These are phyloP conservation scores for Debaryomyces castellii DNA, from an alignment of 805 yeast genomes.

Conservation along the genomic window DNA sequence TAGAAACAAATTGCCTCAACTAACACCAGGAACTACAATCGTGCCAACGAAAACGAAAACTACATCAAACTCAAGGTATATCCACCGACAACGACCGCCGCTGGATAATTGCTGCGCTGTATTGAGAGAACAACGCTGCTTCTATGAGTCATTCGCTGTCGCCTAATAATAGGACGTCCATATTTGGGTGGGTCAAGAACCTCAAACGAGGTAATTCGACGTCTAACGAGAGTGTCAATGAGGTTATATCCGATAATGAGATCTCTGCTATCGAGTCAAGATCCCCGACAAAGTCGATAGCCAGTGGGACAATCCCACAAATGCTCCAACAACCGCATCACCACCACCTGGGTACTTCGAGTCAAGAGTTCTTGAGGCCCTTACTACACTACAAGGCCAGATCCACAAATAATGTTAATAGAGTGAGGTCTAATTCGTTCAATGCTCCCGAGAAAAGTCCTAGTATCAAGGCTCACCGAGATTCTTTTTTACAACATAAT, in stretches of 20 bases:
- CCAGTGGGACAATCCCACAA: slow-evolving; percentile 1
- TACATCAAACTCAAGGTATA: not conserved
- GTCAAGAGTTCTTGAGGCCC: slow-evolving; percentile 41
- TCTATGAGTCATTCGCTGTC: slow-evolving; percentile 38
- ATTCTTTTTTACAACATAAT: slow-evolving; percentile 47
- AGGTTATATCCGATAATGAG: slow-evolving; percentile 20
- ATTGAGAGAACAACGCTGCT: not conserved
- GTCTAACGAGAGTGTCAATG: slow-evolving; percentile 40
- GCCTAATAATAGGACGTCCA: slow-evolving; percentile 37
- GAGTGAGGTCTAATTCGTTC: slow-evolving; percentile 38
- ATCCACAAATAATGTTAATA: slow-evolving; percentile 46
- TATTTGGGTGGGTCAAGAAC: slow-evolving; percentile 47
- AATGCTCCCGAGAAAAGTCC: slow-evolving; percentile 27
- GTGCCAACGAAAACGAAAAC: not conserved
- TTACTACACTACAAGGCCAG: slow-evolving; percentile 50
- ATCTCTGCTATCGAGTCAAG: slow-evolving; percentile 3
- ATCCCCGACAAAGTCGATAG: slow-evolving; percentile 9
- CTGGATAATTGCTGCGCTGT: not conserved
- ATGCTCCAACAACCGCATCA: not conserved
- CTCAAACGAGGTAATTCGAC: slow-evolving; percentile 35
- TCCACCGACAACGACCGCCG: not conserved
- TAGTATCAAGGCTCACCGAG: slow-evolving; percentile 47
- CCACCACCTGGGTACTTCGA: slow-evolving; percentile 4
- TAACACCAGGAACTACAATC: not conserved
- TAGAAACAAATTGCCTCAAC: not conserved